Base-by-base conservation (phyloP, 306 rosid genomes). In the Dalbergia oliveri region DNA sequence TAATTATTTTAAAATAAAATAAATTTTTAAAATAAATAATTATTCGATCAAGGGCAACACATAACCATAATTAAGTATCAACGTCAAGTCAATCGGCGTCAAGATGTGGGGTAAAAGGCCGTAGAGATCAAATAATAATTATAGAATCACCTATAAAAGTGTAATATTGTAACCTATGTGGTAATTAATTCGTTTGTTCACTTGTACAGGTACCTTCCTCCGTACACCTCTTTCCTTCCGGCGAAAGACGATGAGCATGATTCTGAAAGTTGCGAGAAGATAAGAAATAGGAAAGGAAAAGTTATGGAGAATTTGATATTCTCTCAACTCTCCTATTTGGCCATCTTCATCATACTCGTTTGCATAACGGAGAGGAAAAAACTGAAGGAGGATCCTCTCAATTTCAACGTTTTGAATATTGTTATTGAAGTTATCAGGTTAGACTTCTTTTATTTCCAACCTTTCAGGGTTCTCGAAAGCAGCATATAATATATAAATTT, bases 131-230 rank as follows among this genome's bases (percentile, higher is more conserved):
- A 72, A 9, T 34, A 72, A 9, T 34, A 21, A 69, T 12, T n/a
- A 70, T 15, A 13, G 2, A 49, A 50, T 9, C 5, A 4, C 1
- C 13, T 16, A 5, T 9, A 14, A 72, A 53, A 33, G 45, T 8
- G 33, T 15, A 70, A 70, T 70, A 50, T 11, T 1, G 5, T 50
- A 45, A 70, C 6, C 50, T 45, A 45, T 8, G 50, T 45, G 13
- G 5, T 69, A 14, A 26, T 26, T 26, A 26, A 26, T 26, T 26
- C 3, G 31, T 26, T 4, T 16, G 9, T 67, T 6, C 7, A 5
- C 9, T 4, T 34, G 9, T 67, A 14, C 7, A 85, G 88, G 86
- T 86, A 86, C 58, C 88, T 82, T 78, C 86, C 88, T 21, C 86
- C 84, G 0, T 86, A 86, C 72, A 86, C 86, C 0, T 69, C 84